These are phyloP conservation scores for Rutstroemia sp. DNA, from an alignment of 2,329 filamentous ascomycete species.

Conservation along the genomic window DNA sequence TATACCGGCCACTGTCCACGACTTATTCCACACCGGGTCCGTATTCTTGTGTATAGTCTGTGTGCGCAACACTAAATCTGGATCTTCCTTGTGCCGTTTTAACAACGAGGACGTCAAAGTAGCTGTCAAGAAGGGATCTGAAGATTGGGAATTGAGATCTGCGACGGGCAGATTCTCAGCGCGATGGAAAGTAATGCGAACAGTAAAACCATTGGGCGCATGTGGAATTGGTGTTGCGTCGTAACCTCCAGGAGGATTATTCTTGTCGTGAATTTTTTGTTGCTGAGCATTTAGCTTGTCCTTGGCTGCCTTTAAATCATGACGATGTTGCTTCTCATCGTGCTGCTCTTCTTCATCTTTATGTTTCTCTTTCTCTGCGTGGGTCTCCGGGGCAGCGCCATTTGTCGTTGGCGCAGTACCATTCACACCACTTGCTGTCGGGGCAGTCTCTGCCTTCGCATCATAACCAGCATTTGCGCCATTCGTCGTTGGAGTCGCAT, in stretches of 20 bases:
- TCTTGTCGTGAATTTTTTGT: slow-evolving; percentile 26
- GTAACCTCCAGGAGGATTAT: slow-evolving; percentile 54
- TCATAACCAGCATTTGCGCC: neutral
- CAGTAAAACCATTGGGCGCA: slow-evolving; percentile 70
- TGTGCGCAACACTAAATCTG: slow-evolving; percentile 65
- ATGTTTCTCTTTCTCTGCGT: neutral
- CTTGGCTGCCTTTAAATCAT: slow-evolving; percentile 16
- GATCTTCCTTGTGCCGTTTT: slow-evolving; percentile 79
- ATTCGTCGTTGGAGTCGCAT: neutral
- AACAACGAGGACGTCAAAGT: slow-evolving; percentile 63
- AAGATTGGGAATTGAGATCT: slow-evolving; percentile 69
- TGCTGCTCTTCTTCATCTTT: neutral
- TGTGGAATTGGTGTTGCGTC: slow-evolving; percentile 71
- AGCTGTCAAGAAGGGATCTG: slow-evolving; percentile 76
- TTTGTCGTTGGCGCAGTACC: neutral
- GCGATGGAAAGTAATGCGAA: slow-evolving; percentile 77
- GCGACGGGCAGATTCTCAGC: slow-evolving; percentile 76
- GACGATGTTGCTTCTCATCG: slow-evolving; percentile 1
- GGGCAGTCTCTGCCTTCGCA: neutral
- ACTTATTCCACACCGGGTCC: slow-evolving; percentile 73
- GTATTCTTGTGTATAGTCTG: slow-evolving; percentile 64
- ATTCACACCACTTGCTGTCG: neutral
- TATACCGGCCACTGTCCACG: slow-evolving; percentile 85
- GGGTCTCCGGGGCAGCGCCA: neutral
- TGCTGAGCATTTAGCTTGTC: slow-evolving; percentile 28